Evolutionary conservation across 257 asterid genomes (phyloP).

Genomic region (Haberlea rhodopensis): DNA sequence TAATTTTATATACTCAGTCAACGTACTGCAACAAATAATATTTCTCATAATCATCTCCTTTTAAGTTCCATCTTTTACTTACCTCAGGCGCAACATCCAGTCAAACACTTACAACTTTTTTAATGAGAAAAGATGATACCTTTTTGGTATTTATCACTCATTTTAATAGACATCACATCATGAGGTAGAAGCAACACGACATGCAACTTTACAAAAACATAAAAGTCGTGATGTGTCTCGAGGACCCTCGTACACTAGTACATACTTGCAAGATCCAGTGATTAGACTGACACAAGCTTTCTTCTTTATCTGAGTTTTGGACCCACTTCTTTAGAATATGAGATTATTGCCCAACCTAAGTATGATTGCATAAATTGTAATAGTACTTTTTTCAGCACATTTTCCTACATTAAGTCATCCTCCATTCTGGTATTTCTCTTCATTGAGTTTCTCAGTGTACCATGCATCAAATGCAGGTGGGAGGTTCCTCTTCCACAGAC

Average conservation of each 20-base stretch:
- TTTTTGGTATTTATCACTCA: background rate
- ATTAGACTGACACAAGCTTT: background rate
- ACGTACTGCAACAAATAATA: background rate
- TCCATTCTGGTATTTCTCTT: constrained; percentile 13
- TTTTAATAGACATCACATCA: constrained; percentile 4
- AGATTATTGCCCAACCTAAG: background rate
- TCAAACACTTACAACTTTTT: background rate
- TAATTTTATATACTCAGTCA: background rate
- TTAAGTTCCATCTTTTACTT: too few relatives aligned
- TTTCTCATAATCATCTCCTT: background rate
- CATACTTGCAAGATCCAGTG: background rate
- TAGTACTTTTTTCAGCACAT: constrained; percentile 23
- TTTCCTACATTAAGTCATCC: constrained; percentile 14
- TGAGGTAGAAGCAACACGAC: background rate
- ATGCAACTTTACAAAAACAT: background rate
- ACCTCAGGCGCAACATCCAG: background rate
- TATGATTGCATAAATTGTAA: background rate
- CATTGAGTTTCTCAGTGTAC: constrained; percentile 24
- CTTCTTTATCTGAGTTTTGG: constrained; percentile 13
- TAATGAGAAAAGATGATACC: background rate
- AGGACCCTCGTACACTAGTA: background rate
- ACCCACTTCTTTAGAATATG: constrained; percentile 7
- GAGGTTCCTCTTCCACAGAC: constrained; percentile 86
- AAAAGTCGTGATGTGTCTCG: background rate
- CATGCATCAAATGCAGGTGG: constrained; percentile 64